A percentile compares a stretch with the other conserved stretches of the same genome.
These are phyloP conservation scores for Hanseniaspora guilliermondii DNA, from an alignment of 805 yeast genomes.

Conservation along the genomic window DNA sequence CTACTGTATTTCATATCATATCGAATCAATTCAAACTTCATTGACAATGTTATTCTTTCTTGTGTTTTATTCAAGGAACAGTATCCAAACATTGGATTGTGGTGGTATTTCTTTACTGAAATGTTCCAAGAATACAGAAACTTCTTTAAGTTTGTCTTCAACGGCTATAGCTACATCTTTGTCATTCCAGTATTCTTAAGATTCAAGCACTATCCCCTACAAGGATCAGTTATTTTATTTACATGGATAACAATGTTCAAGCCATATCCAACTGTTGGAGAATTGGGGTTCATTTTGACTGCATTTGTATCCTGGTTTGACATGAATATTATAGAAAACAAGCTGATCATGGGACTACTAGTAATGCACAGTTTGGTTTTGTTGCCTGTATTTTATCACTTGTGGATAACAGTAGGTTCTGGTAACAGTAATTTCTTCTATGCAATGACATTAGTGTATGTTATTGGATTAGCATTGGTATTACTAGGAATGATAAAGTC, in stretches of 20 bases:
- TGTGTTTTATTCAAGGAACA: slow-evolving; percentile 4
- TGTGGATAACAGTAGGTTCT: slow-evolving; percentile 88
- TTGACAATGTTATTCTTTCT: neutral
- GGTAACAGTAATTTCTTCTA: slow-evolving; percentile 95
- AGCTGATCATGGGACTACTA: slow-evolving; percentile 21
- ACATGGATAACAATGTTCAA: slow-evolving; percentile 55
- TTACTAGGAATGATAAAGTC: slow-evolving; percentile 77
- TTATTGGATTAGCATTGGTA: slow-evolving; percentile 53
- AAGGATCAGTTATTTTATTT: slow-evolving; percentile 37
- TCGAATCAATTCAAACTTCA: neutral
- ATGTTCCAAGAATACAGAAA: slow-evolving; percentile 81
- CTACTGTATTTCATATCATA: neutral
- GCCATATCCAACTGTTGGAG: slow-evolving; percentile 78
- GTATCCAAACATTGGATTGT: slow-evolving; percentile 76
- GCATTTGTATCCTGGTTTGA: slow-evolving; percentile 6
- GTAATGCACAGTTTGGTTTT: slow-evolving; percentile 49
- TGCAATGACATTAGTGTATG: slow-evolving; percentile 77
- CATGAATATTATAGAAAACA: neutral
- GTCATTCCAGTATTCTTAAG: slow-evolving; percentile 64
- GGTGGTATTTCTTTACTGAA: slow-evolving; percentile 98
- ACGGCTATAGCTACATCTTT: slow-evolving; percentile 54
- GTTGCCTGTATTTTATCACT: slow-evolving; percentile 79
- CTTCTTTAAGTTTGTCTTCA: slow-evolving; percentile 75
- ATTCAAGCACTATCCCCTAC: slow-evolving; percentile 41
- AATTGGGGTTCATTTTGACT: slow-evolving; percentile 42